A percentile compares a stretch with the other conserved stretches of the same genome.
These are phyloP conservation scores for Saposhnikovia divaricata DNA, from an alignment of 129 eudicot species.

Conservation along the genomic window DNA sequence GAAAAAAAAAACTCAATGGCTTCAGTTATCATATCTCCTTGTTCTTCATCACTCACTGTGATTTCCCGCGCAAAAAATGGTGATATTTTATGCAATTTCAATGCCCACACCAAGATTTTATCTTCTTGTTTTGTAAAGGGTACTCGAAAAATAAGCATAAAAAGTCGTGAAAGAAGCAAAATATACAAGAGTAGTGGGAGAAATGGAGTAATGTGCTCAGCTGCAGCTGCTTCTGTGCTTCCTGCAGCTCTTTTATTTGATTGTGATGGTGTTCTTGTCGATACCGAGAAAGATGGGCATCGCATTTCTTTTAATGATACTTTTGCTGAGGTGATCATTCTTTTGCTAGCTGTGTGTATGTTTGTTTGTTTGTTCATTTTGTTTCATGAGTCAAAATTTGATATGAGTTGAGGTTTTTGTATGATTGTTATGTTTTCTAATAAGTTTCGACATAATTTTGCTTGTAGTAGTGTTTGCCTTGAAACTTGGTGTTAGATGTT, in stretches of 20 bases:
- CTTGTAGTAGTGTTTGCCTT: neutral
- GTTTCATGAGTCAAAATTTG: neutral
- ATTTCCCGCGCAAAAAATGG: neutral
- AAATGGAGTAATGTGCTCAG: constrained; percentile 26
- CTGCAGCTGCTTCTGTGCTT: constrained; percentile 31
- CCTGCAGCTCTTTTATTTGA: constrained; percentile 86
- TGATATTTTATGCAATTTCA: neutral
- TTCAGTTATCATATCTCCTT: neutral
- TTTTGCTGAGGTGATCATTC: constrained; percentile 50
- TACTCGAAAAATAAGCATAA: constrained; percentile 3
- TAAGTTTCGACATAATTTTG: neutral
- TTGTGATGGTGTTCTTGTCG: constrained; percentile 96
- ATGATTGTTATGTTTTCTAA: neutral
- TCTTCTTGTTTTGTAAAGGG: constrained; percentile 14
- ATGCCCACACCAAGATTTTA: neutral
- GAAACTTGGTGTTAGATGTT: neutral
- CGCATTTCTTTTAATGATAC: constrained; percentile 93
- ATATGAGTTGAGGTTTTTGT: neutral
- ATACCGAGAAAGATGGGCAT: constrained; percentile 97
- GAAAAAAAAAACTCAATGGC: neutral
- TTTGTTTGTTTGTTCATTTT: neutral
- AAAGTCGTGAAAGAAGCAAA: neutral
- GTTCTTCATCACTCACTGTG: neutral
- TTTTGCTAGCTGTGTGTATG: neutral
- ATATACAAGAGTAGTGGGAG: neutral